phyloP scores from a whole-genome alignment of 129 eudicot genomes.

The Ambrosia trifida region DNA sequence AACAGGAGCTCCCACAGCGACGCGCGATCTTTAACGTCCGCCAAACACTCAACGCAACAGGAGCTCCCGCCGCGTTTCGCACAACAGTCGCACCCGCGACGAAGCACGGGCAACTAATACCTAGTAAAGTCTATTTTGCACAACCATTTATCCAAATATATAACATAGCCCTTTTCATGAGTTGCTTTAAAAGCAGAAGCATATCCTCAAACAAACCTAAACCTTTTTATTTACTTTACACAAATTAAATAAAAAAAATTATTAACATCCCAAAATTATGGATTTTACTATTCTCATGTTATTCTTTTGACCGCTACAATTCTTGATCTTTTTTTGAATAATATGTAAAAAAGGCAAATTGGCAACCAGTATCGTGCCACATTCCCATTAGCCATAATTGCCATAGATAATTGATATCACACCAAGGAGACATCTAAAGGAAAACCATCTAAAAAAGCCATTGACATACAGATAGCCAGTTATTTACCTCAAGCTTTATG shows the following conservation, averaged over 20 bases:
- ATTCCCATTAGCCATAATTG: slow-evolving; percentile 15
- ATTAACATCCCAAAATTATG: slow-evolving; percentile 17
- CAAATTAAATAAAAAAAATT: slow-evolving; percentile 4
- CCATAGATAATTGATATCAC: slow-evolving; percentile 15
- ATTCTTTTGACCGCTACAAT: neutral
- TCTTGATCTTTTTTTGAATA: slow-evolving; percentile 23
- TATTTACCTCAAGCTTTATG: slow-evolving; percentile 68
- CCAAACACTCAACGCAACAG: no score
- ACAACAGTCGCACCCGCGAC: no score
- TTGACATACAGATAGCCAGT: neutral
- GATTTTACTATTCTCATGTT: neutral
- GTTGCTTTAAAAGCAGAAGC: slow-evolving; percentile 2
- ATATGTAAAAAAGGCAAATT: no score
- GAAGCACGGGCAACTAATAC: no score
- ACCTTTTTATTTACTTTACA: slow-evolving; percentile 16
- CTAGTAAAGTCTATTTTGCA: no score
- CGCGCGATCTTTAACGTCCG: no score
- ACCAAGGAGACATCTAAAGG: neutral
- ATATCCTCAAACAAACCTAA: neutral
- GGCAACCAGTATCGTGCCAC: slow-evolving; percentile 44
- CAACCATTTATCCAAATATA: no score
- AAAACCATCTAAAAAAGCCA: neutral
- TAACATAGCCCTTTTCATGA: no score
- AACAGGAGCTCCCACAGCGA: no score
- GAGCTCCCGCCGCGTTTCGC: no score